Evolutionary conservation across 257 asterid species (phyloP).

Genomic region (Ballota nigra): DNA sequence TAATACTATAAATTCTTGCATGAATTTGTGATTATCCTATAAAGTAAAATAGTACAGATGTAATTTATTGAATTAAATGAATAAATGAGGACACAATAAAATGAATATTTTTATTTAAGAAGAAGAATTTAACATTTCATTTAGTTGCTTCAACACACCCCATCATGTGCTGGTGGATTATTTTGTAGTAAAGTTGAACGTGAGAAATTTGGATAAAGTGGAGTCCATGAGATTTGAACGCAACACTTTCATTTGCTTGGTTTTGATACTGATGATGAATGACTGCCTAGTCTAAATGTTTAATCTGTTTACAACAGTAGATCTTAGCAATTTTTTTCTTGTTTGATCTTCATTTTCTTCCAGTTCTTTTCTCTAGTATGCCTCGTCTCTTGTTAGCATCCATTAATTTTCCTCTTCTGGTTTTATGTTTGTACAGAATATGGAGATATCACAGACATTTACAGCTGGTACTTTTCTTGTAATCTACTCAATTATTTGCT

Average conservation of each 20-base stretch:
- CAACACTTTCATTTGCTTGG: background rate
- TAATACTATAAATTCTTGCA: constrained; percentile 8
- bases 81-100: background rate
- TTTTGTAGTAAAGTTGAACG: background rate
- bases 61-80: background rate
- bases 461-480: constrained; percentile 70
- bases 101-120: background rate
- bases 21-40: background rate
- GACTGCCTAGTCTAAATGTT: background rate
- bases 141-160: background rate
- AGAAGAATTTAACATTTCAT: background rate
- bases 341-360: background rate
- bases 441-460: constrained; percentile 85
- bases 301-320: background rate
- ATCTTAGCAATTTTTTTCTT: background rate
- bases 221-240: background rate
- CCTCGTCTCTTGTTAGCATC: background rate
- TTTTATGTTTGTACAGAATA: constrained; percentile 60
- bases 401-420: constrained; percentile 20
- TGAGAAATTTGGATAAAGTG: background rate
- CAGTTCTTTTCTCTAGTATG: background rate
- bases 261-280: background rate
- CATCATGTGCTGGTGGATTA: background rate
- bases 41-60: background rate
- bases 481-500: constrained; percentile 15